phyloP scores from a whole-genome alignment of 768 basidiomycete species.

The Omphalotus guepiniiformis region DNA sequence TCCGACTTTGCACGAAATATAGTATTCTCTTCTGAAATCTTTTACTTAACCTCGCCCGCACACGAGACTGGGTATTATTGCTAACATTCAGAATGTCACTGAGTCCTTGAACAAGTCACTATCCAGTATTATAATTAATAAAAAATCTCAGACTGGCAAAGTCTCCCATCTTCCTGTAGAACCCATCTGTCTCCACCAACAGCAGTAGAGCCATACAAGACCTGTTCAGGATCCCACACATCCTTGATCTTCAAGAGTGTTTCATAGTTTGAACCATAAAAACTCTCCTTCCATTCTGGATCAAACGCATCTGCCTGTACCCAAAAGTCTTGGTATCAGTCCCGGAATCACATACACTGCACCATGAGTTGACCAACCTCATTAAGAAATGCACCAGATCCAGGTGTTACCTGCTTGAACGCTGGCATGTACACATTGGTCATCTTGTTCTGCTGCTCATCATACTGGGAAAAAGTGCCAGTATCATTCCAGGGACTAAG shows the following conservation, averaged over 20 bases:
- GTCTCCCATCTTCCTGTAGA: slow-evolving; percentile 4
- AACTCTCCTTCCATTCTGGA: slow-evolving; percentile 13
- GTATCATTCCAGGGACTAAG: neutral
- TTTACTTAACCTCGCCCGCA: too few species aligned
- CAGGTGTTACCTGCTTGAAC: neutral
- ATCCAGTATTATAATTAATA: too few species aligned
- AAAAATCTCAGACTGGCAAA: too few species aligned
- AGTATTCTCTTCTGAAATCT: too few species aligned
- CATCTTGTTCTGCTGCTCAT: slow-evolving; percentile 1
- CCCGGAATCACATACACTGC: too few species aligned
- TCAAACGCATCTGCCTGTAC: slow-evolving; percentile 6
- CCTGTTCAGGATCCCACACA: slow-evolving; percentile 11
- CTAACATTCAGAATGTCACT: too few species aligned
- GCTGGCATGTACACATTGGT: neutral
- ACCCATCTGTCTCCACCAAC: slow-evolving; percentile 10
- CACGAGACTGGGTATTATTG: too few species aligned
- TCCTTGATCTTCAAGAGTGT: slow-evolving; percentile 11
- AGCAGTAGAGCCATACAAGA: slow-evolving; percentile 9
- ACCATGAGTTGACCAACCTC: neutral
- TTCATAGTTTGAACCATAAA: slow-evolving; percentile 12
- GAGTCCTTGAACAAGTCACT: too few species aligned
- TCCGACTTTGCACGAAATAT: too few species aligned
- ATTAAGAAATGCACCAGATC: slow-evolving; percentile 3
- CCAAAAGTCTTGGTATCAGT: neutral
- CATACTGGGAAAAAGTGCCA: neutral